phyloP scores from a whole-genome alignment of 768 basidiomycete genomes.

The Boletus sp. region DNA sequence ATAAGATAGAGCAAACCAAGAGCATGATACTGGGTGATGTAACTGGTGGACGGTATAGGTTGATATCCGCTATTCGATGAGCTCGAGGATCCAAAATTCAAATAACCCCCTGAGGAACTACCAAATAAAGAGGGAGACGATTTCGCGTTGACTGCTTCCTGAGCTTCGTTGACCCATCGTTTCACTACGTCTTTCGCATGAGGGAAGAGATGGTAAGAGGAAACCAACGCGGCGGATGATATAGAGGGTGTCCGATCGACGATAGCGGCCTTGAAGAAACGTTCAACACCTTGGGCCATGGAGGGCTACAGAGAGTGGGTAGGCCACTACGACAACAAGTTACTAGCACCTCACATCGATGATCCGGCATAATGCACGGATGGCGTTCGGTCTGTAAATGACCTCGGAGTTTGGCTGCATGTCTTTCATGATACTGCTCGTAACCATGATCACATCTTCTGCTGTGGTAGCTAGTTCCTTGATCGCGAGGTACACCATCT shows the following conservation, averaged over 20 bases:
- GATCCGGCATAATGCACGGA: conserved; percentile 92
- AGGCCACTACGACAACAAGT: conserved; percentile 35
- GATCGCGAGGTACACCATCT: conserved; percentile 98
- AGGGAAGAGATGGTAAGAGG: conserved; percentile 95
- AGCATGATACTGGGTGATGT: conserved; percentile 96
- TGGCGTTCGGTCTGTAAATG: conserved; percentile 96
- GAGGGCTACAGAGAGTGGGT: conserved; percentile 62
- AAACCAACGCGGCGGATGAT: conserved; percentile 93
- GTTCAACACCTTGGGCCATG: conserved; percentile 98
- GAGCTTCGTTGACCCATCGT: conserved; percentile 98
- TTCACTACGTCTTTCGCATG: conserved; percentile 93
- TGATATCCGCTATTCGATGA: conserved; percentile 62
- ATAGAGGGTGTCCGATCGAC: conserved; percentile 96
- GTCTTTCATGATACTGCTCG: conserved; percentile 99
- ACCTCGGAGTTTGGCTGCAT: conserved; percentile 99
- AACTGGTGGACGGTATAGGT: conserved; percentile 82
- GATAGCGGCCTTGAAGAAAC: conserved; percentile 99
- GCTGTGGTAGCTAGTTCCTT: conserved; percentile 95
- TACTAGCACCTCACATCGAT: conserved; percentile 72
- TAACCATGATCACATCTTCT: conserved; percentile 99
- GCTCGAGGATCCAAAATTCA: conserved; percentile 63
- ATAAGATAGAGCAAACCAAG: conserved; percentile 91
- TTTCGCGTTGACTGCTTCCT: conserved; percentile 93
- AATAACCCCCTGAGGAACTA: conserved; percentile 54
- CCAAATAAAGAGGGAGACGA: conserved; percentile 68